These are phyloP conservation scores for Ceratopteris richardii DNA, from an alignment of 75 land plant genomes.

Conservation along the genomic window DNA sequence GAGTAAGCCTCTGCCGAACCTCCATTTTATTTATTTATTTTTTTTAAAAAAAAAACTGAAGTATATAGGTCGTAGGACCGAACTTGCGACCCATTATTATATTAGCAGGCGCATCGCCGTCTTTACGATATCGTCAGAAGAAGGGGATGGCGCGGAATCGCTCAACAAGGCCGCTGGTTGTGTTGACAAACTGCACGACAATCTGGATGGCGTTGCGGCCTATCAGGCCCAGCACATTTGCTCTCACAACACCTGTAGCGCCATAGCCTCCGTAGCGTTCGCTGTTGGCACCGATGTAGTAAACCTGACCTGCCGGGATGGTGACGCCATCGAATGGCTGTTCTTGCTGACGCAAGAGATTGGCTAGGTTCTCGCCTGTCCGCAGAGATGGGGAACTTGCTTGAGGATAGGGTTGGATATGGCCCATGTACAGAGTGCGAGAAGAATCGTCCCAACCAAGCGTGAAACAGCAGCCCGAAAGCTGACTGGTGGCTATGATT, in stretches of 20 bases:
- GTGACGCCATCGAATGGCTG: constrained; percentile 5
- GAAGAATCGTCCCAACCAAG: constrained; percentile 1
- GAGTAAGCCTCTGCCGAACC: too few relatives aligned
- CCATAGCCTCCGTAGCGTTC: constrained; percentile 4
- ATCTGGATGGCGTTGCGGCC: constrained; percentile 7
- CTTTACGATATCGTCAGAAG: neutral
- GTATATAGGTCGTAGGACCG: too few relatives aligned
- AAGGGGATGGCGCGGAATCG: constrained; percentile 1
- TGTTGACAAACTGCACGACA: neutral
- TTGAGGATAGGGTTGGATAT: neutral
- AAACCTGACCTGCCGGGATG: neutral
- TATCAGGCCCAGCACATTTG: neutral
- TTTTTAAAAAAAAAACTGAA: too few relatives aligned
- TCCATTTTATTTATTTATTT: too few relatives aligned
- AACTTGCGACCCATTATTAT: too few relatives aligned
- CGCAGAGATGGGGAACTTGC: neutral
- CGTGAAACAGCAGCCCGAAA: constrained; percentile 1
- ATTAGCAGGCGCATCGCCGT: too few relatives aligned
- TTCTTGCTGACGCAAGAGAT: neutral
- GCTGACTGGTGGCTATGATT: constrained; percentile 1
- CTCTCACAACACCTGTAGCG: neutral
- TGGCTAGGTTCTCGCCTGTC: constrained; percentile 2
- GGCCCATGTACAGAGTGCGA: constrained; percentile 3
- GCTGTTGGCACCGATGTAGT: constrained; percentile 3
- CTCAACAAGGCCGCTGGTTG: neutral